These are phyloP conservation scores for Entomortierella beljakovae DNA, from an alignment of 192 early-diverging fungal species.

Conservation along the genomic window DNA sequence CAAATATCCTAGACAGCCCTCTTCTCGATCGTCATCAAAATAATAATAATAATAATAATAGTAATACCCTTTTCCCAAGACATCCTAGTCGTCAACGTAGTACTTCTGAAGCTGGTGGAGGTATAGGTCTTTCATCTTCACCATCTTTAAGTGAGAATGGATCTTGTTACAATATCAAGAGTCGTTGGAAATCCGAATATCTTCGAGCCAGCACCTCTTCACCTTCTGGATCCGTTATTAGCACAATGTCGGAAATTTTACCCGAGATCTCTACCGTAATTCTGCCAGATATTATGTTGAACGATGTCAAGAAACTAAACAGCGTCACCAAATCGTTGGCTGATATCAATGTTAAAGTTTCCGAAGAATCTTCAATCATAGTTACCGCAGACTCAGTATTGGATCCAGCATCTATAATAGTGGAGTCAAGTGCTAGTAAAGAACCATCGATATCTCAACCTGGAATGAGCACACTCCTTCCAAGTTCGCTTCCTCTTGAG, in stretches of 20 bases:
- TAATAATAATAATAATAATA: too few species aligned
- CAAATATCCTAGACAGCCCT: conserved; percentile 5
- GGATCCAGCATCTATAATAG: neutral
- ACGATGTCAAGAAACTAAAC: neutral
- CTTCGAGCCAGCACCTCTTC: conserved; percentile 27
- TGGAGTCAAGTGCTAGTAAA: neutral
- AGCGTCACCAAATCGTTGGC: neutral
- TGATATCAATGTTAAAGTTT: neutral
- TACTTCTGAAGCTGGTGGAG: neutral
- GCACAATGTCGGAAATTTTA: neutral
- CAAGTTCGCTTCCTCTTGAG: neutral
- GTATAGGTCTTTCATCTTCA: neutral
- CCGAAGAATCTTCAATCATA: too few species aligned
- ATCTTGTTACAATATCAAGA: conserved; percentile 31
- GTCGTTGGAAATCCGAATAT: conserved; percentile 49
- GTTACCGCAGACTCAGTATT: too few species aligned
- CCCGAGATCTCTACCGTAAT: conserved; percentile 2
- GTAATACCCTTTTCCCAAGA: too few species aligned
- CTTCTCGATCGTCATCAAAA: conserved; percentile 1
- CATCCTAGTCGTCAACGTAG: conserved; percentile 11
- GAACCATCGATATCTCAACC: neutral
- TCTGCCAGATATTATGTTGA: neutral
- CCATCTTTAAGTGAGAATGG: neutral
- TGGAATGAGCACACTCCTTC: neutral
- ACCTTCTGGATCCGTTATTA: conserved; percentile 21